A percentile compares a stretch with the other conserved stretches of the same genome.
Evolutionary conservation across 306 rosid species (phyloP).

Genomic region (Aeschynomene evenia): DNA sequence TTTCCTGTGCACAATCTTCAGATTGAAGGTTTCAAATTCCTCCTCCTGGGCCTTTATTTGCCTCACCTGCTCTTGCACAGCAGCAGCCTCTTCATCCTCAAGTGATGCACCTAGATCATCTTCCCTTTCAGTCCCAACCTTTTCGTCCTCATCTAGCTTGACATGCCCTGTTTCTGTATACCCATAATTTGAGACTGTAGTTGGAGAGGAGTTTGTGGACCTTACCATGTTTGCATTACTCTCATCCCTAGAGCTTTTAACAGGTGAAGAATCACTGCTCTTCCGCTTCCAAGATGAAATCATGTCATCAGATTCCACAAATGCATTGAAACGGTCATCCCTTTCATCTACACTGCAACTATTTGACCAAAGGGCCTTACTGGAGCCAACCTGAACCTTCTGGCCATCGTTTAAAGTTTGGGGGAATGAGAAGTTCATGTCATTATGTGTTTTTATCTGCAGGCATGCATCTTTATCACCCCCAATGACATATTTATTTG

Average conservation of each 20-base stretch:
- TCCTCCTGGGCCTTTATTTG: constrained; percentile 97
- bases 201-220: constrained; percentile 72
- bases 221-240: constrained; percentile 55
- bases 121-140: constrained; percentile 58
- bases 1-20: constrained; percentile 95
- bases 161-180: constrained; percentile 71
- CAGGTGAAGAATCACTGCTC: constrained; percentile 79
- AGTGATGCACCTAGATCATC: constrained; percentile 73
- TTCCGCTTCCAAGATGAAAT: constrained; percentile 70
- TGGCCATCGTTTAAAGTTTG: constrained; percentile 68
- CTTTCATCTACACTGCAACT: constrained; percentile 56
- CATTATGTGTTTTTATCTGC: constrained; percentile 50
- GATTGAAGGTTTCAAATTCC: constrained; percentile 96
- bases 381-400: constrained; percentile 54
- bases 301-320: constrained; percentile 57
- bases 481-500: constrained; percentile 63
- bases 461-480: constrained; percentile 41
- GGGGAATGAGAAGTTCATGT: constrained; percentile 81
- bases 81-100: constrained; percentile 97
- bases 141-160: constrained; percentile 72
- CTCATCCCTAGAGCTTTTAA: constrained; percentile 69
- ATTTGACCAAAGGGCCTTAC: constrained; percentile 64
- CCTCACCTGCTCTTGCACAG: constrained; percentile 98
- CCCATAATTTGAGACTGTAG: constrained; percentile 75
- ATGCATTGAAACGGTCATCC: constrained; percentile 56